Evolutionary conservation across 73 alveolate genomes (phyloP).

Genomic region (Halteria grandinella): DNA sequence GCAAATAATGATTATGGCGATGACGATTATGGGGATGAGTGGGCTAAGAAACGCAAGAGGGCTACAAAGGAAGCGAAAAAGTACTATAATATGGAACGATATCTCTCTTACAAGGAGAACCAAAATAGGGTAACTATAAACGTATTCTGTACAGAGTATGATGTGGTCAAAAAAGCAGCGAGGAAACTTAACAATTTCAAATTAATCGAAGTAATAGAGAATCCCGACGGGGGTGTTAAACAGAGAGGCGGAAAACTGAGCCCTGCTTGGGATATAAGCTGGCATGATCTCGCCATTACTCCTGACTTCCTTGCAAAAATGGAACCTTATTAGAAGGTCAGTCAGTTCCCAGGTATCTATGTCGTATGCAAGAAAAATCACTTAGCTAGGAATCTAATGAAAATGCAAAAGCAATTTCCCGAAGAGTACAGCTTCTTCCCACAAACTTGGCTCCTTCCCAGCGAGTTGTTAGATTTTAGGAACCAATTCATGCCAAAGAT

Average conservation of each 20-base stretch:
- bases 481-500: conserved; percentile 39
- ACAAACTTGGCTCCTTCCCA: conserved; percentile 84
- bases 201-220: conserved; percentile 32
- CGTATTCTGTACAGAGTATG: conserved; percentile 54
- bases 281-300: conserved; percentile 78
- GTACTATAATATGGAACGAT: too few species aligned
- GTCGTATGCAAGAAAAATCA: conserved; percentile 74
- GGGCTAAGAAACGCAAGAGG: background rate
- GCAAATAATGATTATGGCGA: too few species aligned
- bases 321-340: conserved; percentile 74
- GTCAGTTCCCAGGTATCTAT: conserved; percentile 89
- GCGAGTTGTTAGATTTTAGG: conserved; percentile 77
- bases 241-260: conserved; percentile 54
- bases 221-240: conserved; percentile 55
- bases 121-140: conserved; percentile 27
- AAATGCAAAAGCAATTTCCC: conserved; percentile 75
- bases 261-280: conserved; percentile 72
- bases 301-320: conserved; percentile 74
- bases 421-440: conserved; percentile 83
- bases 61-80: background rate
- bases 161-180: conserved; percentile 56
- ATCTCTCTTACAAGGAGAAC: too few species aligned
- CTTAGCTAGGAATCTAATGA: conserved; percentile 76
- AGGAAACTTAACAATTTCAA: conserved; percentile 22
- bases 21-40: conserved; percentile 30